phyloP scores from a whole-genome alignment of 768 basidiomycete genomes.

The Baorangia bicolor region DNA sequence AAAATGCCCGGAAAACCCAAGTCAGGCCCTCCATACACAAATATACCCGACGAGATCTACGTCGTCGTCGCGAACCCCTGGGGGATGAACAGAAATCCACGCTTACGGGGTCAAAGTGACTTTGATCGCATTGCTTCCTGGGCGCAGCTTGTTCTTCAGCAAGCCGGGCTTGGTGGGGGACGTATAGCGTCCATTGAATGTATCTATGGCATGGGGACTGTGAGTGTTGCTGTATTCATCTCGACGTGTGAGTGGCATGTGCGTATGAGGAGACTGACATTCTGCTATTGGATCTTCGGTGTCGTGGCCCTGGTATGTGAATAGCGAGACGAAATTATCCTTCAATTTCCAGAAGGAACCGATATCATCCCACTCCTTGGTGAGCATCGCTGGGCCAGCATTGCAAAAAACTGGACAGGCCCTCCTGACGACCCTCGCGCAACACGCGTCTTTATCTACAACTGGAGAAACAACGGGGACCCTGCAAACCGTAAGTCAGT shows the following conservation, averaged over 20 bases:
- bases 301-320: not conserved
- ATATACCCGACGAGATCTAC: slow-evolving; percentile 20
- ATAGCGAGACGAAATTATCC: slow-evolving; percentile 31
- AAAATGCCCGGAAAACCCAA: slow-evolving; percentile 23
- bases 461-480: slow-evolving; percentile 32
- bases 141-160: slow-evolving; percentile 23
- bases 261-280: not conserved
- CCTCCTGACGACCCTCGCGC: slow-evolving; percentile 11
- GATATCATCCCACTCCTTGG: slow-evolving; percentile 29
- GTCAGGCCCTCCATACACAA: slow-evolving; percentile 28
- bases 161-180: slow-evolving; percentile 15
- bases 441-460: slow-evolving; percentile 29
- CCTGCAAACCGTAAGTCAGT: slow-evolving; percentile 29
- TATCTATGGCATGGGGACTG: slow-evolving; percentile 30
- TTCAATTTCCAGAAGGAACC: slow-evolving; percentile 27
- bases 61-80: slow-evolving; percentile 28
- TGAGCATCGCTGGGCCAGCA: slow-evolving; percentile 23
- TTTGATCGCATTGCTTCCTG: slow-evolving; percentile 26
- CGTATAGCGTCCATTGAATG: slow-evolving; percentile 19
- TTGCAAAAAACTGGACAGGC: not conserved
- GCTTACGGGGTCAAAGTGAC: slow-evolving; percentile 13
- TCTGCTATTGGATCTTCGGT: not conserved
- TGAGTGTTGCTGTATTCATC: slow-evolving; percentile 16
- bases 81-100: slow-evolving; percentile 12
- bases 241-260: not conserved